phyloP scores from a whole-genome alignment of 2,329 filamentous ascomycete genomes.

The Calonectria hongkongensis region DNA sequence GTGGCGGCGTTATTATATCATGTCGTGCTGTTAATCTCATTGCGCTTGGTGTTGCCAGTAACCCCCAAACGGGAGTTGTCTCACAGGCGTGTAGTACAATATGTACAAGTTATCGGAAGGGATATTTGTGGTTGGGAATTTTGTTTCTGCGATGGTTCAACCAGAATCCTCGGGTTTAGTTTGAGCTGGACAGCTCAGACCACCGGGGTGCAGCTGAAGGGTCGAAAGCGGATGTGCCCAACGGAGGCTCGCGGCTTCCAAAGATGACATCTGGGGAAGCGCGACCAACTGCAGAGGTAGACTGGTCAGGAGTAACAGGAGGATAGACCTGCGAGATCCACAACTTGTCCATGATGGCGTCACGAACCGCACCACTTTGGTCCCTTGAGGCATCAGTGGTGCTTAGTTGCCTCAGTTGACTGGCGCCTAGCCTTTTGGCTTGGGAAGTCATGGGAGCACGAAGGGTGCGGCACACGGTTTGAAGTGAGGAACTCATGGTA shows the following conservation, averaged over 20 bases:
- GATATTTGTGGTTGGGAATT: neutral
- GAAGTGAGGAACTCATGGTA: slow-evolving; percentile 49
- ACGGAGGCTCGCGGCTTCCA: slow-evolving; percentile 47
- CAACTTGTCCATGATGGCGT: slow-evolving; percentile 52
- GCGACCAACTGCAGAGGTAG: slow-evolving; percentile 22
- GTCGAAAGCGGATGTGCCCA: slow-evolving; percentile 49
- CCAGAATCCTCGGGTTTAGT: neutral
- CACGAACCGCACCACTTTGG: slow-evolving; percentile 45
- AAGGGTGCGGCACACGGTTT: slow-evolving; percentile 46
- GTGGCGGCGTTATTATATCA: neutral
- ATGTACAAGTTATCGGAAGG: neutral
- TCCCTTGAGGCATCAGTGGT: slow-evolving; percentile 43
- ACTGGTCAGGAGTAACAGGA: slow-evolving; percentile 33
- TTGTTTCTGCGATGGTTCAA: neutral
- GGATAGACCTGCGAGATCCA: slow-evolving; percentile 39
- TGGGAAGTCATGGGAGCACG: slow-evolving; percentile 39
- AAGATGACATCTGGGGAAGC: slow-evolving; percentile 30
- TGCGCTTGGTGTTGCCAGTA: neutral
- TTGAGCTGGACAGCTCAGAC: slow-evolving; percentile 32
- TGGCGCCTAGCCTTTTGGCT: slow-evolving; percentile 40
- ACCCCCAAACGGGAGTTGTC: neutral
- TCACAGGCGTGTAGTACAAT: neutral
- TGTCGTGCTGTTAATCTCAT: neutral
- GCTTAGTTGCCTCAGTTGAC: slow-evolving; percentile 44
- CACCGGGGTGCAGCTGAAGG: slow-evolving; percentile 49